Conservation (phyloP, 768 basidiomycete species). For the Rhodotorula toruloides region DNA sequence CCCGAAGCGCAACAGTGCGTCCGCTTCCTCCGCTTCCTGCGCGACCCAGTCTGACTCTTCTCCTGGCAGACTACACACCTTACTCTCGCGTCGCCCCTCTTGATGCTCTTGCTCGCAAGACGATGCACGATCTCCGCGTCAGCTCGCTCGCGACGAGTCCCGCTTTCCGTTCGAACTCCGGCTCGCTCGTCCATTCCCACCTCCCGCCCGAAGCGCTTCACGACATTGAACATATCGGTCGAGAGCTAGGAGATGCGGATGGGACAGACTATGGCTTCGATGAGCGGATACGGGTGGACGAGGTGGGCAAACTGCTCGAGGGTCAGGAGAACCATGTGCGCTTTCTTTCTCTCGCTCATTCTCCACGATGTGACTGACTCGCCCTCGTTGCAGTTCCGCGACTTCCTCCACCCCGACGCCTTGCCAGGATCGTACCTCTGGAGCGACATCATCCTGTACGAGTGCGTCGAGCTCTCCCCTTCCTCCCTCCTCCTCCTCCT, state of each 20-base stretch:
- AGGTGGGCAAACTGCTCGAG: conserved; percentile 33
- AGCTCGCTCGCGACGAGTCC: conserved; percentile 34
- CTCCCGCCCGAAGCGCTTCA: conserved; percentile 25
- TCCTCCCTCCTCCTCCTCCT: no score
- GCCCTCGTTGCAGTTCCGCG: conserved; percentile 19
- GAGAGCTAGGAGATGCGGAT: conserved; percentile 2
- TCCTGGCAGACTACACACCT: conserved; percentile 29
- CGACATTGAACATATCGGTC: no score
- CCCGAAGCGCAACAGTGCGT: conserved; percentile 36
- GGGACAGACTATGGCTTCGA: conserved; percentile 35
- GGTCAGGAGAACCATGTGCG: conserved; percentile 35
- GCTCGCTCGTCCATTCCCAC: conserved; percentile 4
- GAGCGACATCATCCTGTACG: conserved; percentile 37
- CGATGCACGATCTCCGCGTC: conserved; percentile 34
- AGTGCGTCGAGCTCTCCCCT: conserved; percentile 13
- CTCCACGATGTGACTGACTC: neutral
- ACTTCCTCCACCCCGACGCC: conserved; percentile 31
- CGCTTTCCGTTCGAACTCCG: conserved; percentile 10
- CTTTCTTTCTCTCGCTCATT: neutral
- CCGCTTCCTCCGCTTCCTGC: neutral
- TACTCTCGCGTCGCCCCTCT: conserved; percentile 30
- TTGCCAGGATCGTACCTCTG: conserved; percentile 31
- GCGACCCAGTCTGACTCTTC: neutral
- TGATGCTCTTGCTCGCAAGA: conserved; percentile 33
- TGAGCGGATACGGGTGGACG: conserved; percentile 33